Conservation (phyloP, 192 early-diverging fungal genomes). For the Chytriomyces confervae region DNA sequence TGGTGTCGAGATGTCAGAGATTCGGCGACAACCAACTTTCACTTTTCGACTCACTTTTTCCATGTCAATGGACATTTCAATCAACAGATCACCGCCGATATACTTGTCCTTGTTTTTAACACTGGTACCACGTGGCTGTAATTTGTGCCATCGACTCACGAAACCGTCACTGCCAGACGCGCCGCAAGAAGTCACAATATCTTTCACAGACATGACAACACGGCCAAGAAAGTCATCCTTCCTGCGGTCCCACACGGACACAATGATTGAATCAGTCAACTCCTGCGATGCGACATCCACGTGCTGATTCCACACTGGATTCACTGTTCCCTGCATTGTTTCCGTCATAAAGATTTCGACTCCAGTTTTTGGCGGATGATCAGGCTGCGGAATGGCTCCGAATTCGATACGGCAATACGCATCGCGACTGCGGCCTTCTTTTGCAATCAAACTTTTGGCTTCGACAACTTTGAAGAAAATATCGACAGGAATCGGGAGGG, state of each 20-base stretch:
- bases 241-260: constrained; percentile 50
- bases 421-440: constrained; percentile 55
- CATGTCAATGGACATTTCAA: constrained; percentile 49
- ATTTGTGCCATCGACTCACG: constrained; percentile 41
- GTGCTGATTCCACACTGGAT: constrained; percentile 61
- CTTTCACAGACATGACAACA: constrained; percentile 42
- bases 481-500: constrained; percentile 18
- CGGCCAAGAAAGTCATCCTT: constrained; percentile 60
- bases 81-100: constrained; percentile 57
- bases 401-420: constrained; percentile 60
- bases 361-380: constrained; percentile 15
- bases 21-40: neutral
- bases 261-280: constrained; percentile 45
- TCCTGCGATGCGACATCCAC: constrained; percentile 39
- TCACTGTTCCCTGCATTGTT: constrained; percentile 32
- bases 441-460: constrained; percentile 54
- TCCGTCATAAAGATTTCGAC: constrained; percentile 54
- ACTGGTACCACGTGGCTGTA: constrained; percentile 47
- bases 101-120: constrained; percentile 56
- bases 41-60: constrained; percentile 10
- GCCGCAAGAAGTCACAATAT: constrained; percentile 42
- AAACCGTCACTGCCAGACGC: constrained; percentile 39
- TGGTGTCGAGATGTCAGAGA: neutral
- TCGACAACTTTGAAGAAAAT: constrained; percentile 59
- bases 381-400: constrained; percentile 41